Conservation (phyloP, 495 filamentous ascomycete species). For the Aspergillus homomorphus region DNA sequence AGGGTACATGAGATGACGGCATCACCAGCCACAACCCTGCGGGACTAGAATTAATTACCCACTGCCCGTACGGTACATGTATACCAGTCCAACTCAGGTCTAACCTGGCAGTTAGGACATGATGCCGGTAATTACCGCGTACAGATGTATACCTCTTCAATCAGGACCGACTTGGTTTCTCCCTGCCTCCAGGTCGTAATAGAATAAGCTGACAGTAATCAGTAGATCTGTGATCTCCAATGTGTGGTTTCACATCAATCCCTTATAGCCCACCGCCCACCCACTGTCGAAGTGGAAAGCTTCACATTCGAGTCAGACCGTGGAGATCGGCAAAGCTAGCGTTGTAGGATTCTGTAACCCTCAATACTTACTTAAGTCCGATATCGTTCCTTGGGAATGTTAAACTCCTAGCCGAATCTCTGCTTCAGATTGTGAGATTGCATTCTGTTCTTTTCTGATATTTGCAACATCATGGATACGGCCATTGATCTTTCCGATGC, state of each 20-base stretch:
- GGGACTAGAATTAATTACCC: background rate
- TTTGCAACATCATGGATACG: slow-evolving; percentile 67
- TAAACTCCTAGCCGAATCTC: background rate
- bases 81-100: background rate
- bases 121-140: background rate
- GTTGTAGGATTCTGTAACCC: background rate
- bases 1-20: slow-evolving; percentile 3
- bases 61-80: slow-evolving; percentile 6
- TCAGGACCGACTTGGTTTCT: background rate
- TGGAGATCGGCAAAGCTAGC: background rate
- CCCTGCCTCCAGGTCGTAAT: no score
- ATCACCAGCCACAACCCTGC: background rate
- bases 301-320: background rate
- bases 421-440: background rate
- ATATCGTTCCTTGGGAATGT: background rate
- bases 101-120: background rate
- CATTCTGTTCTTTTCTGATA: background rate
- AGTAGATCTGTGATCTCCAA: background rate
- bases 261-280: background rate
- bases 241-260: background rate
- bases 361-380: background rate
- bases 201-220: no score
- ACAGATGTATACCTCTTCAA: background rate
- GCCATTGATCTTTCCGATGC: slow-evolving; percentile 84
- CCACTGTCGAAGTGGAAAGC: background rate